phyloP scores from a whole-genome alignment of 2,329 filamentous ascomycete genomes.

The Corynespora cassiicola region DNA sequence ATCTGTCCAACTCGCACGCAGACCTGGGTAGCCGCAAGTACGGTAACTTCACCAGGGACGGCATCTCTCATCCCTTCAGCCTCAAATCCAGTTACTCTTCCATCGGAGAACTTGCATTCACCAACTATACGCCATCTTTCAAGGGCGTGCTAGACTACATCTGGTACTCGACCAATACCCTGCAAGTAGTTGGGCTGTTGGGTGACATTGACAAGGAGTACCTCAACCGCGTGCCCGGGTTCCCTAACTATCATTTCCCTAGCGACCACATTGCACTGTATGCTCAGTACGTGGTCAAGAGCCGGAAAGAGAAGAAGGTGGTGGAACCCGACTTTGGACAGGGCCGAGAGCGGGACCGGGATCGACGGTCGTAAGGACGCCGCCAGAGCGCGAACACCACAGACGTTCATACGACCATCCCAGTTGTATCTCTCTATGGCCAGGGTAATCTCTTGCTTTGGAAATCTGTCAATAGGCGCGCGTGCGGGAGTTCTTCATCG shows the following conservation, averaged over 20 bases:
- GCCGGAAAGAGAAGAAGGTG: conserved; percentile 74
- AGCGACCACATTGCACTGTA: conserved; percentile 90
- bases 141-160: conserved; percentile 94
- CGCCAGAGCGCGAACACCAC: conserved; percentile 1
- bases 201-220: conserved; percentile 87
- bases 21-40: conserved; percentile 85
- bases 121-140: conserved; percentile 96
- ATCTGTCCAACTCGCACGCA: conserved; percentile 76
- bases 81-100: conserved; percentile 88
- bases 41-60: conserved; percentile 89
- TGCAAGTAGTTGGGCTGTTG: conserved; percentile 83
- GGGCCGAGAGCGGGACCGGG: conserved; percentile 31
- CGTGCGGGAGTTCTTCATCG: conserved; percentile 30
- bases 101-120: conserved; percentile 87
- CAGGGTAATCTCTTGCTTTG: conserved; percentile 18
- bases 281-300: conserved; percentile 88
- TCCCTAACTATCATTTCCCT: conserved; percentile 93
- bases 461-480: conserved; percentile 40
- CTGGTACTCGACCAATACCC: conserved; percentile 91
- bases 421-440: conserved; percentile 19
- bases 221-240: conserved; percentile 84
- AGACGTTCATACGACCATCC: conserved; percentile 12
- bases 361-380: conserved; percentile 31
- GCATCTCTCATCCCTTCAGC: conserved; percentile 93
- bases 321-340: conserved; percentile 46